Base-by-base conservation (phyloP, 2,329 filamentous ascomycete species). In the Hyphodiscus sp. region DNA sequence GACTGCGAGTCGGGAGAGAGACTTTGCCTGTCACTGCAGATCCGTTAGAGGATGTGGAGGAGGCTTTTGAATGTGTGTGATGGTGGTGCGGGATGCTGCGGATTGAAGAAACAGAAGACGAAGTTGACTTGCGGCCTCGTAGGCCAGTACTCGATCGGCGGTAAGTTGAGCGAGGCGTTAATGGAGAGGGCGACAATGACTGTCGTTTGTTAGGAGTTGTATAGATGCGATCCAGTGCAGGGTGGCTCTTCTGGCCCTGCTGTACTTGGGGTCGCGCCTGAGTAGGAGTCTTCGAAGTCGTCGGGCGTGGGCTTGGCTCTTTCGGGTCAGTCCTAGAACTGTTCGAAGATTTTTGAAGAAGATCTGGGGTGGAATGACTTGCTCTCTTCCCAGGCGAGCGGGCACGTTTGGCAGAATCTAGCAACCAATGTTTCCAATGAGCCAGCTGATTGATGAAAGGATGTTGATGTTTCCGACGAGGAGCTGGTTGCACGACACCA, bases 91-190 rank as follows among this genome's bases (percentile, higher is more conserved):
- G 91, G 66, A 97, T 90, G 45, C 88, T 95, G 54, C 94, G 86
- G 53, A 99, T 86, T 0, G 91, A 96, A 0, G 91, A 96, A 16
- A 99, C 85, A 0, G 91, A 97, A 0, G 91, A 96, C 0, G 91
- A 96, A 0, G 94, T 99, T 0, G 92, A 97, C 69, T 97, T 97
- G 56, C 94, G 83, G 41, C 94, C 92, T 26, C 91, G 83, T 45
- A 97, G 79, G 29, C 92, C 91, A 44, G 80, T 82, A 5, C 90
- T 95, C 2, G 89, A 83, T 38, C 91, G 86, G 11, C 94, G 84
- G 64, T 95, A 87, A 0, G 88, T 89, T 5, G 89, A 91, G 41
- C 91, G 86, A 2, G 94, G 92, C 0, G 94, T 97, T 42, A 96
- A 70, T 0, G 94, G 92, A 2, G 85, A 86, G 0, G 94, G 94